Conservation (phyloP, 176 grass and related monocot genomes). For the Paspalum vaginatum region DNA sequence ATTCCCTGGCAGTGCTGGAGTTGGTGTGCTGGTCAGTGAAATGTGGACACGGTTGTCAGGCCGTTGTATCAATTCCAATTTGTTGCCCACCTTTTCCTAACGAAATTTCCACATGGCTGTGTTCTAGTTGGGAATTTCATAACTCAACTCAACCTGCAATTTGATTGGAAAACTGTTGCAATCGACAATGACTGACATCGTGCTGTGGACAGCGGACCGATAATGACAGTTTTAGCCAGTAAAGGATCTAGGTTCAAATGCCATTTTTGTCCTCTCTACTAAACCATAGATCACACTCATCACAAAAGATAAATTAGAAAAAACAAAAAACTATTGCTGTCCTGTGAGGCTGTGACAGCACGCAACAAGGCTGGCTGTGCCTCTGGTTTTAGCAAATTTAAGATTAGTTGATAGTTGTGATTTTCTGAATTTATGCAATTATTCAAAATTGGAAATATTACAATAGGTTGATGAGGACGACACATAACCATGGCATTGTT, state of each 20-base stretch:
- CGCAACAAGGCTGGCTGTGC: no score
- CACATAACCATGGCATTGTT: conserved; percentile 1
- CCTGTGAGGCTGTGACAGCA: no score
- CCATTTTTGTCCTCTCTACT: no score
- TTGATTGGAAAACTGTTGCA: conserved; percentile 5
- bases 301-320: no score
- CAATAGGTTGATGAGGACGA: background rate
- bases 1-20: background rate
- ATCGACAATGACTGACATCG: background rate
- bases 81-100: background rate
- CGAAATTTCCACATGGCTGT: conserved; percentile 5
- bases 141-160: background rate
- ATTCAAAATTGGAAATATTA: background rate
- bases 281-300: no score
- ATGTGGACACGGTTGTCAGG: background rate
- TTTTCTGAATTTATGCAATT: background rate
- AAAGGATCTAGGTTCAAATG: no score
- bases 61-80: background rate
- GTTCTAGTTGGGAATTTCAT: background rate
- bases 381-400: background rate
- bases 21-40: background rate
- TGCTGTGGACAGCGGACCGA: background rate
- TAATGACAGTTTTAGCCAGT: background rate
- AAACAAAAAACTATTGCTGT: no score
- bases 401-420: background rate